phyloP scores from a whole-genome alignment of 768 basidiomycete genomes.

The Panus rudis region DNA sequence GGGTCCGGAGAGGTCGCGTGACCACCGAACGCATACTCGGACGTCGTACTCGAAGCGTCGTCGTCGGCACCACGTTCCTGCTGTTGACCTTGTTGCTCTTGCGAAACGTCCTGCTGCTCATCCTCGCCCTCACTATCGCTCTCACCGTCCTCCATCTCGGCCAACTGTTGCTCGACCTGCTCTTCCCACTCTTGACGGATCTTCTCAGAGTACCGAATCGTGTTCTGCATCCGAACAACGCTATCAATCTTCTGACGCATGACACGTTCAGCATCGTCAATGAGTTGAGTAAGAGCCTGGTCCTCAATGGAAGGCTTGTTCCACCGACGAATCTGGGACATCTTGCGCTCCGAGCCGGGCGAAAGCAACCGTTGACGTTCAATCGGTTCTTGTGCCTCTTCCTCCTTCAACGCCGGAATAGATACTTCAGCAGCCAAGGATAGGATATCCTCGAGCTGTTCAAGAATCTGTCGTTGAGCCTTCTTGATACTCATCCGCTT shows the following conservation, averaged over 20 bases:
- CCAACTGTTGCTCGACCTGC: conserved; percentile 65
- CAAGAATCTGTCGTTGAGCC: conserved; percentile 72
- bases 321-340: conserved; percentile 82
- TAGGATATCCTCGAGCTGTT: conserved; percentile 83
- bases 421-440: conserved; percentile 75
- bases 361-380: conserved; percentile 89
- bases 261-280: conserved; percentile 82
- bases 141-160: conserved; percentile 49
- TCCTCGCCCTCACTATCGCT: conserved; percentile 39
- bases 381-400: conserved; percentile 85
- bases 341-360: conserved; percentile 81
- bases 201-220: conserved; percentile 94
- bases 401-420: conserved; percentile 85
- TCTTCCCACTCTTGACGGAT: conserved; percentile 97
- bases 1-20: conserved; percentile 48
- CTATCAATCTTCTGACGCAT: conserved; percentile 93
- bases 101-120: conserved; percentile 29
- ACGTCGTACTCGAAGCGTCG: conserved; percentile 56
- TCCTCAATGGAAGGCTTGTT: conserved; percentile 81
- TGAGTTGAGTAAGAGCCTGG: conserved; percentile 71
- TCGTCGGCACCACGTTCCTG: conserved; percentile 28
- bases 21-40: conserved; percentile 53
- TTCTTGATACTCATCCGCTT: conserved; percentile 76
- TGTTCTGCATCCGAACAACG: conserved; percentile 94
- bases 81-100: conserved; percentile 12